Percentiles rank a stretch among this genome's conserved stretches.
phyloP scores from a whole-genome alignment of 2,329 filamentous ascomycete genomes.

The Paraconiothyrium sp. region DNA sequence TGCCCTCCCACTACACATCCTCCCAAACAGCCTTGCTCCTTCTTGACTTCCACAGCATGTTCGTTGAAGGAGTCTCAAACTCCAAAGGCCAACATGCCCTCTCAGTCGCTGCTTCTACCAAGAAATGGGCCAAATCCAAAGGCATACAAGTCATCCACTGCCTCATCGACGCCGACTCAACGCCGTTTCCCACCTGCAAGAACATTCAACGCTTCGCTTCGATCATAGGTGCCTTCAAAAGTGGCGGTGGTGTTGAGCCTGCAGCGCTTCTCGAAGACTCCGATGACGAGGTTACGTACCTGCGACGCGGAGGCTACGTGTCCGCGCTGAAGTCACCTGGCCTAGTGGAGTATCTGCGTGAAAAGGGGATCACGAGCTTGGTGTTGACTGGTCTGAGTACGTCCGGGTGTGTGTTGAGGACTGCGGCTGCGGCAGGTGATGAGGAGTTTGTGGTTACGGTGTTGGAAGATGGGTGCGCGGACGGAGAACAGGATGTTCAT shows the following conservation, averaged over 20 bases:
- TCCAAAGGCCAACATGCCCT: slow-evolving; percentile 22
- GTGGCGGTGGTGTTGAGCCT: slow-evolving; percentile 26
- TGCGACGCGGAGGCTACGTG: slow-evolving; percentile 31
- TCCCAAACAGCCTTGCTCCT: slow-evolving; percentile 43
- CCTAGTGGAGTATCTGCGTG: slow-evolving; percentile 28
- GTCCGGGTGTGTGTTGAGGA: slow-evolving; percentile 28
- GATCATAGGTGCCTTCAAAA: slow-evolving; percentile 20
- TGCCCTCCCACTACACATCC: slow-evolving; percentile 31
- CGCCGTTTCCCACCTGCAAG: slow-evolving; percentile 35
- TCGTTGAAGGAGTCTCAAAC: slow-evolving; percentile 25
- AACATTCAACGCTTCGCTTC: slow-evolving; percentile 18
- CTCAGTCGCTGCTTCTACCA: slow-evolving; percentile 29
- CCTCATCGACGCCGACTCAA: slow-evolving; percentile 32
- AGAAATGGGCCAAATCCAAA: slow-evolving; percentile 38
- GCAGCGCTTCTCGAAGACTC: slow-evolving; percentile 21
- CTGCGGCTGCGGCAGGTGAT: slow-evolving; percentile 33
- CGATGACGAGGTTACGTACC: slow-evolving; percentile 30
- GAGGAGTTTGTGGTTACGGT: slow-evolving; percentile 40
- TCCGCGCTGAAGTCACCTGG: slow-evolving; percentile 40
- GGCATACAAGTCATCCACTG: slow-evolving; percentile 39
- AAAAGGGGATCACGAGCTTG: slow-evolving; percentile 31
- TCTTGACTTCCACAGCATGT: slow-evolving; percentile 41
- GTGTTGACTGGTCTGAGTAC: slow-evolving; percentile 30
- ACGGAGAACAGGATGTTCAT: slow-evolving; percentile 30
- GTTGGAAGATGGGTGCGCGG: slow-evolving; percentile 37